Evolutionary conservation across 1,284 basidiomycete species (phyloP).

Genomic region (Leucoagaricus sp.): DNA sequence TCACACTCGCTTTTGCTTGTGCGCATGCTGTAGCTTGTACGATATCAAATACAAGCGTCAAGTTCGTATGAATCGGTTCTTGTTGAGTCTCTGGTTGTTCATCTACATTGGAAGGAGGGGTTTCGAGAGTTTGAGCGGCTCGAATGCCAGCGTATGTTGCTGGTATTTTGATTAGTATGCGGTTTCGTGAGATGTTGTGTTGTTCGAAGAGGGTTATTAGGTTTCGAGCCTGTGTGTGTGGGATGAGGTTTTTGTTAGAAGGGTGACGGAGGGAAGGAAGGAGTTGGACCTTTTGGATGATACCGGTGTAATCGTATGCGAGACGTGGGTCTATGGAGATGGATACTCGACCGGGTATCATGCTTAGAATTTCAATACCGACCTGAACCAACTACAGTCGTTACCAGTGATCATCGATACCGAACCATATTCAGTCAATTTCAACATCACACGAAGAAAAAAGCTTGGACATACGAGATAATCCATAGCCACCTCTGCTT

Average conservation of each 20-base stretch:
- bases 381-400: slow-evolving; percentile 30
- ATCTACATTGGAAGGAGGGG: slow-evolving; percentile 8
- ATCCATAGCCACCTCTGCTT: slow-evolving; percentile 30
- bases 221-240: slow-evolving; percentile 21
- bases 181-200: slow-evolving; percentile 26
- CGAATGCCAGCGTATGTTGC: slow-evolving; percentile 34
- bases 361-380: slow-evolving; percentile 29
- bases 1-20: slow-evolving; percentile 32
- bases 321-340: slow-evolving; percentile 36
- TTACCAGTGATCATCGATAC: no score
- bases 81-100: no score
- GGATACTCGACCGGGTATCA: slow-evolving; percentile 35
- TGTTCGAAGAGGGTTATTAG: slow-evolving; percentile 30
- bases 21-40: slow-evolving; percentile 38
- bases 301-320: slow-evolving; percentile 26
- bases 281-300: slow-evolving; percentile 26
- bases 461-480: slow-evolving; percentile 27
- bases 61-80: slow-evolving; percentile 32
- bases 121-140: slow-evolving; percentile 30
- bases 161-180: slow-evolving; percentile 37
- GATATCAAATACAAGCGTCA: slow-evolving; percentile 34
- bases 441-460: neutral
- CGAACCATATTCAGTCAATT: no score
- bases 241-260: neutral
- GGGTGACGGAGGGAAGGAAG: neutral